A percentile compares a stretch with the other conserved stretches of the same genome.
Evolutionary conservation across 2,329 filamentous ascomycete species (phyloP).

Genomic region (Fusarium subglutinans): DNA sequence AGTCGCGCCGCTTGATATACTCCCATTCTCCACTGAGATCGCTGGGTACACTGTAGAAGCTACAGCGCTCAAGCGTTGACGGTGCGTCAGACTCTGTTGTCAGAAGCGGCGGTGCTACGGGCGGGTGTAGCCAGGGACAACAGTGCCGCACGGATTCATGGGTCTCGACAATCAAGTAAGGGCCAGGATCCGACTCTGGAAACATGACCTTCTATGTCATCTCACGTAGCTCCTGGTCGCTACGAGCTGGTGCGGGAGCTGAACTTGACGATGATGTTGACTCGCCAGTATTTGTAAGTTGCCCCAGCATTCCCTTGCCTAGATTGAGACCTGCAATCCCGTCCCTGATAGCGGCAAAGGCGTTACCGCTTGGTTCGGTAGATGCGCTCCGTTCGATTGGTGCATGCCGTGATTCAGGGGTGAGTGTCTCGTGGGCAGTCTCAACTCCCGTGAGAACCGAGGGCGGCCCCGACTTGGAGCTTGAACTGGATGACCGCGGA

Average conservation of each 20-base stretch:
- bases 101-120: slow-evolving; percentile 8
- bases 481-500: slow-evolving; percentile 42
- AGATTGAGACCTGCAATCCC: slow-evolving; percentile 59
- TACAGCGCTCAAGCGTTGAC: background rate
- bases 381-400: slow-evolving; percentile 56
- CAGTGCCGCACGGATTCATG: slow-evolving; percentile 38
- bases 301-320: slow-evolving; percentile 56
- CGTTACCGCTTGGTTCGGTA: slow-evolving; percentile 52
- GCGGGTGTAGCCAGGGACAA: background rate
- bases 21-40: slow-evolving; percentile 31
- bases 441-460: slow-evolving; percentile 70
- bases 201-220: slow-evolving; percentile 58
- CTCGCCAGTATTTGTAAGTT: slow-evolving; percentile 42
- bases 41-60: slow-evolving; percentile 15
- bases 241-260: slow-evolving; percentile 37
- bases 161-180: slow-evolving; percentile 48
- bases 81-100: background rate
- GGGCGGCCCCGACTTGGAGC: slow-evolving; percentile 53
- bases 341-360: slow-evolving; percentile 58
- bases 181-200: slow-evolving; percentile 42
- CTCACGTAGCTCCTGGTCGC: slow-evolving; percentile 56
- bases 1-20: slow-evolving; percentile 19
- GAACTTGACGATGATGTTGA: slow-evolving; percentile 32
- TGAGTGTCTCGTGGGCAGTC: slow-evolving; percentile 63
- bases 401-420: slow-evolving; percentile 50